Evolutionary conservation across 2,329 filamentous ascomycete genomes (phyloP).

Genomic region (Leptodontidium sp.): DNA sequence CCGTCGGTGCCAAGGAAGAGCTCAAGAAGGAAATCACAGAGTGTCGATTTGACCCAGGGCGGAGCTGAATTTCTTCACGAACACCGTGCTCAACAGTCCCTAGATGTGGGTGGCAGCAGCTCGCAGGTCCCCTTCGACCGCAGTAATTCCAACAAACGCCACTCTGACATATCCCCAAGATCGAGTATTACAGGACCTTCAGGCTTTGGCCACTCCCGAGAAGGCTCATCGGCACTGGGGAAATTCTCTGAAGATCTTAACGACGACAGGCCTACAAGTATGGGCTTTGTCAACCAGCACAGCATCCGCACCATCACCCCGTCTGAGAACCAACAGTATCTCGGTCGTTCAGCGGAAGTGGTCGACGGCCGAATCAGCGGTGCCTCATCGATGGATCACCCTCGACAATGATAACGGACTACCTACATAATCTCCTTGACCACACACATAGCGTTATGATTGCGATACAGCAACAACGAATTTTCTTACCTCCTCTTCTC

Average conservation of each 20-base stretch:
- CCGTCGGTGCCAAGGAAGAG: constrained; percentile 73
- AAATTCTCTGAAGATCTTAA: constrained; percentile 46
- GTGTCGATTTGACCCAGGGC: constrained; percentile 35
- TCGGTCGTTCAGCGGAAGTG: constrained; percentile 65
- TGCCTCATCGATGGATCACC: constrained; percentile 38
- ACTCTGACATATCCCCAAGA: constrained; percentile 58
- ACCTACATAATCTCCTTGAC: background rate
- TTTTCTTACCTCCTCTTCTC: constrained; percentile 20
- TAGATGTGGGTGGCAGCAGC: constrained; percentile 37
- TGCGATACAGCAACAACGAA: constrained; percentile 25
- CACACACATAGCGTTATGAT: background rate
- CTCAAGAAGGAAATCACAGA: constrained; percentile 62
- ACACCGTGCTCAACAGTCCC: constrained; percentile 35
- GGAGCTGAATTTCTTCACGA: constrained; percentile 26
- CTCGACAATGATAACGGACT: constrained; percentile 25
- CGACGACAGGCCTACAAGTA: constrained; percentile 61
- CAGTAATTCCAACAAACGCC: constrained; percentile 59
- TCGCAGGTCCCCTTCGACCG: constrained; percentile 65
- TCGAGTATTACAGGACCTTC: constrained; percentile 60
- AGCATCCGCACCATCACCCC: constrained; percentile 64
- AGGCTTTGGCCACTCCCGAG: constrained; percentile 53
- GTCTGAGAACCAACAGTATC: constrained; percentile 54
- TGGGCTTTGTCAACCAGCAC: constrained; percentile 65
- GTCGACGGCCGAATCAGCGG: constrained; percentile 52
- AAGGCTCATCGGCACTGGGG: constrained; percentile 36